phyloP scores from a whole-genome alignment of 164 flowering plant species.

The Vitis vinifera region DNA sequence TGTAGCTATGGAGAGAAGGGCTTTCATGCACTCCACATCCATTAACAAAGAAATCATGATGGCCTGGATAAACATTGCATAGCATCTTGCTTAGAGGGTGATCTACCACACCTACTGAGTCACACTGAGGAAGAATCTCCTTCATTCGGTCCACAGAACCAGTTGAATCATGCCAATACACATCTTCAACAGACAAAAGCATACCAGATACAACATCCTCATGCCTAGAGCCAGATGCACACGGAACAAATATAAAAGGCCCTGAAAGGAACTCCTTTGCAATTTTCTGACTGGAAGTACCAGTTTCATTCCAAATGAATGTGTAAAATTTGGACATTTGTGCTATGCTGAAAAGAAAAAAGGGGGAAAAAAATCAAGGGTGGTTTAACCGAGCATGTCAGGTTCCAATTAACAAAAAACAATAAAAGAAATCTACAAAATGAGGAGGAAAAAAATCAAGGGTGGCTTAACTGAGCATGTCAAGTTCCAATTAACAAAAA shows the following conservation, averaged over 20 bases:
- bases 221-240: slow-evolving; percentile 24
- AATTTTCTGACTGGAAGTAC: slow-evolving; percentile 38
- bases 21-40: slow-evolving; percentile 65
- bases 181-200: slow-evolving; percentile 59
- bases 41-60: slow-evolving; percentile 75
- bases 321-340: slow-evolving; percentile 85
- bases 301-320: slow-evolving; percentile 64
- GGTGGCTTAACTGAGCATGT: neutral
- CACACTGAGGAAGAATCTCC: slow-evolving; percentile 20
- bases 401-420: neutral
- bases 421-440: neutral
- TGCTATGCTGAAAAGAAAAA: slow-evolving; percentile 51
- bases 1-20: slow-evolving; percentile 58
- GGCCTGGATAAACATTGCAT: slow-evolving; percentile 63
- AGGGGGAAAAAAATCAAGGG: neutral
- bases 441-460: neutral
- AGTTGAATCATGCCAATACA: slow-evolving; percentile 83
- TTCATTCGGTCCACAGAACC: slow-evolving; percentile 47
- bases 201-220: slow-evolving; percentile 65
- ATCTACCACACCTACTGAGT: slow-evolving; percentile 8
- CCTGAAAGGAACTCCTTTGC: slow-evolving; percentile 41
- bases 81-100: slow-evolving; percentile 40
- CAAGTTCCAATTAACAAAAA: neutral
- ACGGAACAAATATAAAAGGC: slow-evolving; percentile 82
- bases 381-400: neutral